These are phyloP conservation scores for Pisolithus marmoratus DNA, from an alignment of 768 basidiomycete genomes.

Conservation along the genomic window DNA sequence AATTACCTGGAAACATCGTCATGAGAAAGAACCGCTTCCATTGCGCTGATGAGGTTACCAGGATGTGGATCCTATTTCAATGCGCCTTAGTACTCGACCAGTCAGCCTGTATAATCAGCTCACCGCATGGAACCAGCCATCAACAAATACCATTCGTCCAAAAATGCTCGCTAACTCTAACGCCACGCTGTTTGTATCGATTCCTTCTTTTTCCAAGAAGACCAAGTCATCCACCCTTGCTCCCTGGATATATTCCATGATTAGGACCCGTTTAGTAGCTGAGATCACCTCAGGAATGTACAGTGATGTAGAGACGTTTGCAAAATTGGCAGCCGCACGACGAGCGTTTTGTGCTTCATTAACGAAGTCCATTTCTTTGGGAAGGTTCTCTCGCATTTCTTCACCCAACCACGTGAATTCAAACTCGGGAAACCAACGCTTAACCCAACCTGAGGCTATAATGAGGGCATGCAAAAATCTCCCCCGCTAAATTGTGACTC, in stretches of 20 bases:
- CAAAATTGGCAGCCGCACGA: slow-evolving; percentile 67
- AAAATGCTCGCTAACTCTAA: slow-evolving; percentile 89
- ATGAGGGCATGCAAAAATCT: background rate
- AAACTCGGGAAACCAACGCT: slow-evolving; percentile 91
- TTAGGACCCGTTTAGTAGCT: slow-evolving; percentile 77
- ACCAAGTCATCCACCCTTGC: slow-evolving; percentile 82
- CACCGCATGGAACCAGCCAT: slow-evolving; percentile 86
- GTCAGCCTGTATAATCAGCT: slow-evolving; percentile 17
- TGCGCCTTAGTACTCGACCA: slow-evolving; percentile 10
- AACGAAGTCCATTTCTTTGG: slow-evolving; percentile 92
- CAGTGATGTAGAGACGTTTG: slow-evolving; percentile 63
- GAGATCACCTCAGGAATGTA: slow-evolving; percentile 83
- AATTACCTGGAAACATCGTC: slow-evolving; percentile 52
- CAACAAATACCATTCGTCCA: slow-evolving; percentile 90
- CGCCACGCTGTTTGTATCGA: slow-evolving; percentile 92
- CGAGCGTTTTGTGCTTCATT: slow-evolving; percentile 85
- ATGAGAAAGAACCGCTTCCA: slow-evolving; percentile 3
- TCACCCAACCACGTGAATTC: slow-evolving; percentile 91
- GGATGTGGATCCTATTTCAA: slow-evolving; percentile 74
- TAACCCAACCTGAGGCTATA: slow-evolving; percentile 62
- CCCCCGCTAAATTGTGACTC: slow-evolving; percentile 7
- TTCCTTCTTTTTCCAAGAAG: slow-evolving; percentile 74
- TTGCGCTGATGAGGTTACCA: slow-evolving; percentile 36
- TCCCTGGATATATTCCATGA: slow-evolving; percentile 94
- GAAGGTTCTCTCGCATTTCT: slow-evolving; percentile 90